These are phyloP conservation scores for Pseudogymnoascus destructans DNA, from an alignment of 2,329 filamentous ascomycete species.

Conservation along the genomic window DNA sequence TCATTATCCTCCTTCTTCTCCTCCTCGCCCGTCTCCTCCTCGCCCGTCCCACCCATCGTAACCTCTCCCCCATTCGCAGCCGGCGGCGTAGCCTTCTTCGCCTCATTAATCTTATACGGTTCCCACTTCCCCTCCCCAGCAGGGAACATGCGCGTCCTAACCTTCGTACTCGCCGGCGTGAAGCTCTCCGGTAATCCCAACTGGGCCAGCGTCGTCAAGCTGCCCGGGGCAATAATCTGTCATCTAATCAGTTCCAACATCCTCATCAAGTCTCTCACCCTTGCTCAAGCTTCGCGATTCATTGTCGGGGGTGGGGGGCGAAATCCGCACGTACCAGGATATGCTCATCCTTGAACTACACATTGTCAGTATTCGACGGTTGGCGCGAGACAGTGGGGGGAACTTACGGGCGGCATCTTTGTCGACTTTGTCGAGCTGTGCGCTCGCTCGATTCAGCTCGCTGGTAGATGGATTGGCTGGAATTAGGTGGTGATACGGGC, in stretches of 20 bases:
- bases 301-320: background rate
- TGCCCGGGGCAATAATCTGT: constrained; percentile 33
- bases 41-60: constrained; percentile 22
- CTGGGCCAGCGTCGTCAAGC: constrained; percentile 26
- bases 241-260: background rate
- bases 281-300: background rate
- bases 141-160: constrained; percentile 88
- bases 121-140: constrained; percentile 66
- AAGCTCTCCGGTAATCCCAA: constrained; percentile 33
- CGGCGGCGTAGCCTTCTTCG: constrained; percentile 33
- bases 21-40: constrained; percentile 24
- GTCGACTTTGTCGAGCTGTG: constrained; percentile 1
- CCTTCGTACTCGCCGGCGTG: constrained; percentile 73
- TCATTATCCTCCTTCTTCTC: constrained; percentile 31
- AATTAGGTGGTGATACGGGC: constrained; percentile 1
- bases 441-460: background rate
- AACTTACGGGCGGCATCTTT: constrained; percentile 7
- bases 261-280: background rate
- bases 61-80: constrained; percentile 22
- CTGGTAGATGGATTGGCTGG: constrained; percentile 6
- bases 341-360: constrained; percentile 37
- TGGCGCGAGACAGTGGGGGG: background rate
- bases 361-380: background rate
- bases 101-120: constrained; percentile 65
- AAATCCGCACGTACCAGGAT: constrained; percentile 31